Evolutionary conservation across 2,329 filamentous ascomycete genomes (phyloP), one percentile per base, ranked within the genome.

Genomic region (Fusarium paranaense): DNA sequence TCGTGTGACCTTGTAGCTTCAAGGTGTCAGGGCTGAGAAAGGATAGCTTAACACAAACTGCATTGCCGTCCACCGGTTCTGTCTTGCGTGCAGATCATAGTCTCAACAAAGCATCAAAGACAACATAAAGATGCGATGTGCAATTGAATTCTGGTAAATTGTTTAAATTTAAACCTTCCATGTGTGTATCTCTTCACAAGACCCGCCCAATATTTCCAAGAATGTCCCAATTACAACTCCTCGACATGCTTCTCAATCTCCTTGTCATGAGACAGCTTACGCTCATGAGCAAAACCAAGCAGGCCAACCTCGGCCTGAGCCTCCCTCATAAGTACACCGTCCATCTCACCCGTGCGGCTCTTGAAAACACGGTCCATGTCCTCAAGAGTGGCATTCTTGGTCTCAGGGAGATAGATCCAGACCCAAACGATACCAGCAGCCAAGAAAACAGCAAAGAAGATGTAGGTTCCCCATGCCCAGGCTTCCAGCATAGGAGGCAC

Each of bases 381-480:
- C 75, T 90, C 88, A 7, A 90, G 82, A 4, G 86, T 87, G 40
- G 86, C 83, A 56, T 86, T 86, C 76, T 88, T 89, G 6, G 89
- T 90, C 76, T 90, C 88, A 0, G 88, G 88, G 4, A 90, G 80
- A 54, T 83, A 84, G 76, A 87, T 86, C 72, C 82, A 88, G 10
- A 87, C 83, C 78, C 87, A 90, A 11, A 86, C 76, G 37, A 85
- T 83, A 2, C 87, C 84, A 4, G 80, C 78, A 9, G 86, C 80
- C 40, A 88, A 86, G 54, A 88, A 84, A 0, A 82, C 83, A 5
- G 86, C 86, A 72, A 90, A 90, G 82, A 90, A 90, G 70, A 89
- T 87, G 75, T 89, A 90, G 0, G 87, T 87, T 25, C 88, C 88
- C 79, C 85, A 89, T 16, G 82, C 74, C 71, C 83, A 69, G 0